Base-by-base conservation (phyloP, 2,329 filamentous ascomycete genomes). In the Phaeosphaeria sp. region DNA sequence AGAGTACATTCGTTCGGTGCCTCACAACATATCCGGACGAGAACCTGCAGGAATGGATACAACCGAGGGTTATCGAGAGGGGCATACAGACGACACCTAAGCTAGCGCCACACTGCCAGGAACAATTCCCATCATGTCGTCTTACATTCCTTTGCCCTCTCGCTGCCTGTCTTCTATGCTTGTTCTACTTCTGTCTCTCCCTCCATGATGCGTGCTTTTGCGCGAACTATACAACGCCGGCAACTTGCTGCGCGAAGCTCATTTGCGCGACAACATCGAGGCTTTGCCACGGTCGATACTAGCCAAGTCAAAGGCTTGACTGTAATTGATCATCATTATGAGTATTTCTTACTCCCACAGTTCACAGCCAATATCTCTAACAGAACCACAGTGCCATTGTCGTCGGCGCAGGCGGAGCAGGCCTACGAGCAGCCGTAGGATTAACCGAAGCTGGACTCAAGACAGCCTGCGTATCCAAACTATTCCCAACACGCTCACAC, bases 391-490 rank as follows among this genome's bases (percentile, higher is more conserved):
- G 74, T 69, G 78, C 78, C 22, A 78, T 81, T 36, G 79, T 81
- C 15, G 74, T 81, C 20, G 78, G 79, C 44, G 87, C 87, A 60
- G 87, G 87, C 61, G 87, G 87, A 70, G 85, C 87, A 60, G 87
- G 87, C 71, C 79, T 89, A 42, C 82, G 87, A 69, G 86, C 87
- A 51, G 86, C 86, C 57, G 86, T 89, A 66, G 87, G 87, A 66
- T 79, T 89, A 43, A 86, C 86, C 30, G 86, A 88, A 77, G 84
- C 85, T 63, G 86, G 86, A 8, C 83, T 89, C 69, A 86, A 89
- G 65, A 89, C 86, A 59, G 86, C 86, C 60, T 89, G 86, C 77
- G 82, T 89, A 61, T 85, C 84, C 27, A 89, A 88, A 72, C 79
- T 88, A 33, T 89, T 88, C 73, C 85, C 85, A 30, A 89, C 87